Evolutionary conservation across 164 flowering plant genomes (phyloP).

Genomic region (Cinnamomum micranthum): DNA sequence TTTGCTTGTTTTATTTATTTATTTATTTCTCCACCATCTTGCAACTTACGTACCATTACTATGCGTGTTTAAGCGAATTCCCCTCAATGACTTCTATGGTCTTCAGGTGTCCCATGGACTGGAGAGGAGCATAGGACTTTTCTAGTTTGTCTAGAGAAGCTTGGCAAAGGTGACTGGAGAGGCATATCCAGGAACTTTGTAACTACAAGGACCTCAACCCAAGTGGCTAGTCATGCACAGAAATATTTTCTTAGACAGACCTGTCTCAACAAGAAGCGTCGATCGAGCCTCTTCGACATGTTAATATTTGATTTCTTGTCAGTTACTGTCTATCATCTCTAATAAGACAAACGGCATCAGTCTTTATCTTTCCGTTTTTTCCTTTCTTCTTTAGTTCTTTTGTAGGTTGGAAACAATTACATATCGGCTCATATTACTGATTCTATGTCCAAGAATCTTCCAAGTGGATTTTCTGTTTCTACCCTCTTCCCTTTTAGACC

Average conservation of each 20-base stretch:
- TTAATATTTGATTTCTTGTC: slow-evolving; percentile 23
- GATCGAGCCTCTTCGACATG: slow-evolving; percentile 84
- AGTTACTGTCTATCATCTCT: not conserved
- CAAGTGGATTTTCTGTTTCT: slow-evolving; percentile 6
- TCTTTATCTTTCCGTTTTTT: not conserved
- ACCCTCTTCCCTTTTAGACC: slow-evolving; percentile 2
- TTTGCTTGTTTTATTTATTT: not conserved
- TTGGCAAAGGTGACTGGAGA: slow-evolving; percentile 93
- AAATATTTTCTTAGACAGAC: slow-evolving; percentile 72
- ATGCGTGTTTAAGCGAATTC: not conserved
- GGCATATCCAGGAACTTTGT: slow-evolving; percentile 78
- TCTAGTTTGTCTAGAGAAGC: slow-evolving; percentile 64
- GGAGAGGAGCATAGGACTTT: slow-evolving; percentile 75
- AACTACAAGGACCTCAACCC: slow-evolving; percentile 76
- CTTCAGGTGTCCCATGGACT: slow-evolving; percentile 79
- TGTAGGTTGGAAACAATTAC: slow-evolving; percentile 27
- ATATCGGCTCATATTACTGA: not conserved
- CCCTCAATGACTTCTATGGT: not conserved
- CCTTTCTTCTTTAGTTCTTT: not conserved
- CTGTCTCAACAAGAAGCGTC: slow-evolving; percentile 52
- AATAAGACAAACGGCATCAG: not conserved
- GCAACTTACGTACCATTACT: not conserved
- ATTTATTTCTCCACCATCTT: not conserved
- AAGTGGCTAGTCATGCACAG: slow-evolving; percentile 95
- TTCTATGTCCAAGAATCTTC: slow-evolving; percentile 10